phyloP scores from a whole-genome alignment of 192 early-diverging fungal species.

The Linnemannia schmuckeri region DNA sequence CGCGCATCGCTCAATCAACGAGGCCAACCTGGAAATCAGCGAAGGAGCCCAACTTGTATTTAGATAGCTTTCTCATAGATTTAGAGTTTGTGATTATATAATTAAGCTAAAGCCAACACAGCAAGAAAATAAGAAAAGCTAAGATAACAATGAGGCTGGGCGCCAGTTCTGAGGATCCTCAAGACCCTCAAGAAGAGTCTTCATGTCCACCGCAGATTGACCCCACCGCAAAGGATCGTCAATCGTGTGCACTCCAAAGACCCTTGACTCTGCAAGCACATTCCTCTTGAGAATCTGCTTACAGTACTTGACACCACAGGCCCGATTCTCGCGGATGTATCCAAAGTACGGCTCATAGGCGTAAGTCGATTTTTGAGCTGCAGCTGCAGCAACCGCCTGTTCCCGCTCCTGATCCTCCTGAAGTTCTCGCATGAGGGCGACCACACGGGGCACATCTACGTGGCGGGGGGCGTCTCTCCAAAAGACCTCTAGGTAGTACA shows the following conservation, averaged over 20 bases:
- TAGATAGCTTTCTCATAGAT: no score
- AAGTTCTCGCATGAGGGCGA: neutral
- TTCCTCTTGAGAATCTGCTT: slow-evolving; percentile 1
- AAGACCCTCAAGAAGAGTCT: neutral
- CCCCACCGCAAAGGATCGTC: slow-evolving; percentile 22
- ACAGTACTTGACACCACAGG: slow-evolving; percentile 10
- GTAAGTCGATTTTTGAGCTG: no score
- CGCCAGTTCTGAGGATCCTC: neutral
- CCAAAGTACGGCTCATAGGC: slow-evolving; percentile 6
- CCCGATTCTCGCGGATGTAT: slow-evolving; percentile 8
- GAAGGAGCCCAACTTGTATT: no score
- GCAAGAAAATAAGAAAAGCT: no score
- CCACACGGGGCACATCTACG: neutral
- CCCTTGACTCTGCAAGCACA: neutral
- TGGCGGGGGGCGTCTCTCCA: slow-evolving; percentile 6
- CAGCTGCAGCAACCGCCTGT: neutral
- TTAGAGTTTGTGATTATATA: no score
- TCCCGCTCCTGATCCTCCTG: no score
- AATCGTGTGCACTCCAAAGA: slow-evolving; percentile 19
- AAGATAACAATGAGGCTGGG: neutral
- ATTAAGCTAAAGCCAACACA: no score
- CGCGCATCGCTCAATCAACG: no score
- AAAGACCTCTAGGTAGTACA: neutral
- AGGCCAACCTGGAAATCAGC: no score
- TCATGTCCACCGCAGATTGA: neutral